A percentile compares a stretch with the other conserved stretches of the same genome.
phyloP scores from a whole-genome alignment of 1,139 yeast species.

The Tardiomyces digboiensis region DNA sequence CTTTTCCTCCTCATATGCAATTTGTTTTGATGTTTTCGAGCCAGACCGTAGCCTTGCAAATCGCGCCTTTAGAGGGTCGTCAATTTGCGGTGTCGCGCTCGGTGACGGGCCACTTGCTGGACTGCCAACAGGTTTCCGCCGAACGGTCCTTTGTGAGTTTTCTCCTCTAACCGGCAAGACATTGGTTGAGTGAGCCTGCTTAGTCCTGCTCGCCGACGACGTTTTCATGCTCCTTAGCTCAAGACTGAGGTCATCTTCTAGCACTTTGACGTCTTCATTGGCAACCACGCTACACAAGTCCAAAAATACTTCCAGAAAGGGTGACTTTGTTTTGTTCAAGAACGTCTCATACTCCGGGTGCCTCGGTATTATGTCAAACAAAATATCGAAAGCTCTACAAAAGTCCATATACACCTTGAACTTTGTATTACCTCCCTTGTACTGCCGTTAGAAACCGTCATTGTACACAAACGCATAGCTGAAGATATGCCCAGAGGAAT shows the following conservation, averaged over 20 bases:
- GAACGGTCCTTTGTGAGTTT: conserved; percentile 1
- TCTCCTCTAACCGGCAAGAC: not conserved
- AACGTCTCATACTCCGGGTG: conserved; percentile 12
- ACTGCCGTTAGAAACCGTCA: not conserved
- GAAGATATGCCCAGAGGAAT: too few relatives aligned
- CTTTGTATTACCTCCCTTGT: not conserved
- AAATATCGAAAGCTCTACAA: not conserved
- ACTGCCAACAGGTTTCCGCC: conserved; percentile 9
- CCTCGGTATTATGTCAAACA: conserved; percentile 4
- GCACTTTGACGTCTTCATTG: conserved; percentile 9
- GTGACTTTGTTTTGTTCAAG: conserved; percentile 9
- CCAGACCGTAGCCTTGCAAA: conserved; percentile 11
- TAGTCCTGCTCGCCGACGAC: too few relatives aligned
- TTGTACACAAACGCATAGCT: not conserved
- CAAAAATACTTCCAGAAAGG: conserved; percentile 14
- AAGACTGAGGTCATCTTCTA: conserved; percentile 11
- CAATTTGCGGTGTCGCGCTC: conserved; percentile 1
- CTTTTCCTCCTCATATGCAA: too few relatives aligned
- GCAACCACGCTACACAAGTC: conserved; percentile 10
- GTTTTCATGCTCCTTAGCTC: not conserved
- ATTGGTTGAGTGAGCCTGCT: too few relatives aligned
- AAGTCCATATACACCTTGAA: not conserved
- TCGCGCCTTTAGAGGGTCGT: conserved; percentile 14
- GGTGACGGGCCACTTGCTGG: not conserved
- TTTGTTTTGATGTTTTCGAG: not conserved